Evolutionary conservation across 148 eudicot genomes (phyloP).

Genomic region (Rhododendron simsii): DNA sequence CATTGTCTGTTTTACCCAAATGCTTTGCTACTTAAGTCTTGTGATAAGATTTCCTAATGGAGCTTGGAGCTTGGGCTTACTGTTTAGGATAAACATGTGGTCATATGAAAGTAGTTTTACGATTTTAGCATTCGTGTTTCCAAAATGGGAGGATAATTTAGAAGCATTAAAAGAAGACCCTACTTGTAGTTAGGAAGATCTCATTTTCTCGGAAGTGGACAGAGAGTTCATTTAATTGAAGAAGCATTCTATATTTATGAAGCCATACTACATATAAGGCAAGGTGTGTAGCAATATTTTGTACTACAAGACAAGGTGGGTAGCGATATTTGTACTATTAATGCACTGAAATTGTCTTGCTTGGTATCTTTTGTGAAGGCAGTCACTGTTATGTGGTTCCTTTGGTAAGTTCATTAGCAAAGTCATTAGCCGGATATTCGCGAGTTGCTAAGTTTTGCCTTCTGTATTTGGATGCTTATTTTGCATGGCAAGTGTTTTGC

Average conservation of each 20-base stretch:
- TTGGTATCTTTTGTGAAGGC: background rate
- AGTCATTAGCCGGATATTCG: background rate
- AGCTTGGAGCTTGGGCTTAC: background rate
- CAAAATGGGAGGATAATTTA: background rate
- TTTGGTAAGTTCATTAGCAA: background rate
- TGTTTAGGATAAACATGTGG: background rate
- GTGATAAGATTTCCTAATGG: background rate
- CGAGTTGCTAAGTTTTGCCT: background rate
- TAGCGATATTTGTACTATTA: background rate
- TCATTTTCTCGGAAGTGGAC: background rate
- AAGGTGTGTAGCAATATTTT: background rate
- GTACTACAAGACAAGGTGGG: background rate
- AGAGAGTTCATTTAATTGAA: background rate
- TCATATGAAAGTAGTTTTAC: background rate
- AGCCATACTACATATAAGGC: background rate
- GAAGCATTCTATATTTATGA: background rate
- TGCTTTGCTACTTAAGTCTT: background rate
- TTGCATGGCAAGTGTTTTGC: background rate
- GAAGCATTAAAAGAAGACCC: slow-evolving; percentile 2
- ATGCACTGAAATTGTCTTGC: background rate
- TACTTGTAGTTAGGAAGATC: background rate
- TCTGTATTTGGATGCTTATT: background rate
- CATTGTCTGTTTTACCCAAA: background rate
- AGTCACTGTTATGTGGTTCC: background rate
- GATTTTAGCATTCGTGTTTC: background rate